Percentiles rank a stretch among this genome's conserved stretches.
These are phyloP conservation scores for Monilinia polystroma DNA, from an alignment of 2,329 filamentous ascomycete genomes.

Conservation along the genomic window DNA sequence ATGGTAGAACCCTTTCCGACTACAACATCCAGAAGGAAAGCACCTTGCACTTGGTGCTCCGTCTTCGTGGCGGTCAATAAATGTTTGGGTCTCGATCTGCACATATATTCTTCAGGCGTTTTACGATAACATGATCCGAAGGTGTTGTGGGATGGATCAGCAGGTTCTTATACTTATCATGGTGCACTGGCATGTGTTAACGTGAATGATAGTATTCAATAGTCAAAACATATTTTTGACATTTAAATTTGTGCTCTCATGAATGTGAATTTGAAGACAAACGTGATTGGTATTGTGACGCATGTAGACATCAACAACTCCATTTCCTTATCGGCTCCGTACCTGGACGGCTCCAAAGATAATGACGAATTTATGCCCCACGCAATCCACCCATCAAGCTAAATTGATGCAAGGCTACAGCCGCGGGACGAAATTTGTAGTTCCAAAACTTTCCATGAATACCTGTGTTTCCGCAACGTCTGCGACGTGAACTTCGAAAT, in stretches of 20 bases:
- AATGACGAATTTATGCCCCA: constrained; percentile 10
- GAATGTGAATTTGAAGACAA: constrained; percentile 6
- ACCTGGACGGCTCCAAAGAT: not conserved
- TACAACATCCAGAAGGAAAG: constrained; percentile 86
- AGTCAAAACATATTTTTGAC: constrained; percentile 23
- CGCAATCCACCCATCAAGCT: constrained; percentile 13
- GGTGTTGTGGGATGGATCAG: constrained; percentile 16
- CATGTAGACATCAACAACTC: not conserved
- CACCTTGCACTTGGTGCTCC: constrained; percentile 68
- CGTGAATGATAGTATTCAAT: constrained; percentile 21
- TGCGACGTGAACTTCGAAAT: not conserved
- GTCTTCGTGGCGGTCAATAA: constrained; percentile 62
- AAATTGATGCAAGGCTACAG: constrained; percentile 21
- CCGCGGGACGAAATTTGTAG: constrained; percentile 12
- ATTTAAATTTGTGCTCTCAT: not conserved
- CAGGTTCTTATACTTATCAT: constrained; percentile 11
- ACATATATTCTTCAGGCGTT: constrained; percentile 21
- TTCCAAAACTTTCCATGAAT: not conserved
- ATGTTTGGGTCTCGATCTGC: constrained; percentile 15
- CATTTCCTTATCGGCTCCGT: constrained; percentile 1
- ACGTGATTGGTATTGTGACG: not conserved
- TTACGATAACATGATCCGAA: constrained; percentile 12
- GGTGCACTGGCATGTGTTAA: constrained; percentile 15
- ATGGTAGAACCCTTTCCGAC: constrained; percentile 76
- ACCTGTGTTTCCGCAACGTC: not conserved